Base-by-base conservation (phyloP, 306 rosid genomes). In the Senna siamea region DNA sequence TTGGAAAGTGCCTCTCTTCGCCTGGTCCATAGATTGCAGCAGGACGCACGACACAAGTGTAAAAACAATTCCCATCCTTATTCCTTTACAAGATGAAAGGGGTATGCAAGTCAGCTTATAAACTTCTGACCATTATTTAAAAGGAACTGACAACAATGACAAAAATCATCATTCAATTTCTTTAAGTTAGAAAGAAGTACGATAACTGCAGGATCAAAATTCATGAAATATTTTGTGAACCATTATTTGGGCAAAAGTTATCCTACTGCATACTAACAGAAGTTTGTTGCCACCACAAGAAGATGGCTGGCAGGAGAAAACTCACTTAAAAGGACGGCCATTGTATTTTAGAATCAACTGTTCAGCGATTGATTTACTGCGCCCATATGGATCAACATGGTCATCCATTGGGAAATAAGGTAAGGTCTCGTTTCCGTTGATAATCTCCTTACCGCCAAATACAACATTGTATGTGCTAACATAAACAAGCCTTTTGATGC, bases 21-120 rank as follows among this genome's bases (percentile, higher is more conserved):
- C 97, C 97, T 0, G 98, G 97, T 5, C 98, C 97, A 52, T 93
- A 93, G 35, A 93, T 93, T 61, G 94, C 96, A 79, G 94, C 96
- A 0, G 98, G 97, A 46, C 97, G 98, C 76, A 93, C 35, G 9
- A 96, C 91, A 81, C 97, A 91, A 26, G 98, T 88, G 76, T 87
- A 83, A 58, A 93, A 92, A 70, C 82, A 78, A 52, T 78, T 81
- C 46, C 83, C 88, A 13, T 77, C 71, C 67, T 83, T 66, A 35
- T 82, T 81, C 87, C 98, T 93, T 48, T 6, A 56, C 65, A 70
- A 34, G 7, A 57, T 9, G 17, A 53, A 75, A 67, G 66, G 44
- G 54, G 67, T 23, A 62, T 15, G 41, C 77, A 57, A 53, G 20
- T 7, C 43, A 66, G 23, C 50, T 11, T 37, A 18, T 22, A 37